phyloP scores from a whole-genome alignment of 2,329 filamentous ascomycete species.

The Aspergillus glaucus region DNA sequence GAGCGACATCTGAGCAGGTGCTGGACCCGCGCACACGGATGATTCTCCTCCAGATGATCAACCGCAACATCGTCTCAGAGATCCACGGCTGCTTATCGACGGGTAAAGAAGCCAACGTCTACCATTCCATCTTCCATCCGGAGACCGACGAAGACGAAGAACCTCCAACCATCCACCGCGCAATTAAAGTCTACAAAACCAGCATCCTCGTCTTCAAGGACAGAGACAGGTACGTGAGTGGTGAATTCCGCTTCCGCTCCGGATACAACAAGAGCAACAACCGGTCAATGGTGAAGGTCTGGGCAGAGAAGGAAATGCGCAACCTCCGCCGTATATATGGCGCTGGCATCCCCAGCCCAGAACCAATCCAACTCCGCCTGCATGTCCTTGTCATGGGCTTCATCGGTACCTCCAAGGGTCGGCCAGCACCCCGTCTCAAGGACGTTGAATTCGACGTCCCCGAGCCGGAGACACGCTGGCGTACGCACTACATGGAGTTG shows the following conservation, averaged over 20 bases:
- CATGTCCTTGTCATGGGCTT: slow-evolving; percentile 96
- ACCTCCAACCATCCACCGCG: slow-evolving; percentile 59
- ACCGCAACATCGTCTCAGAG: slow-evolving; percentile 79
- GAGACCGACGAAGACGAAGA: slow-evolving; percentile 44
- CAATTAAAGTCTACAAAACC: slow-evolving; percentile 99
- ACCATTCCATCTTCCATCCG: slow-evolving; percentile 69
- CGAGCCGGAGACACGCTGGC: slow-evolving; percentile 67
- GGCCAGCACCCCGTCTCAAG: slow-evolving; percentile 79
- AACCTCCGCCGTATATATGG: slow-evolving; percentile 80
- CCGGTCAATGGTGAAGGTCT: slow-evolving; percentile 94
- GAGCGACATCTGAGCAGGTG: slow-evolving; percentile 91
- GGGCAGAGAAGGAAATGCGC: slow-evolving; percentile 97
- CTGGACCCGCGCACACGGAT: slow-evolving; percentile 89
- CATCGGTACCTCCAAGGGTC: slow-evolving; percentile 77
- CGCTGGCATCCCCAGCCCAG: slow-evolving; percentile 82
- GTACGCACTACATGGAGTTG: slow-evolving; percentile 71
- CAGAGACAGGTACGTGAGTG: slow-evolving; percentile 88
- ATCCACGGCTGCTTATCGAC: slow-evolving; percentile 94
- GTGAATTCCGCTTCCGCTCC: slow-evolving; percentile 83
- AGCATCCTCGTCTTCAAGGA: slow-evolving; percentile 97
- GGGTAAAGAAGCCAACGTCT: slow-evolving; percentile 97
- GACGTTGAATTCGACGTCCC: slow-evolving; percentile 71
- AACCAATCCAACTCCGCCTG: slow-evolving; percentile 81
- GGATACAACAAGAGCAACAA: slow-evolving; percentile 94
- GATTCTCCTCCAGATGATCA: slow-evolving; percentile 94